Conservation (phyloP, 1,284 basidiomycete genomes). For the Afroboletus lepidellus region DNA sequence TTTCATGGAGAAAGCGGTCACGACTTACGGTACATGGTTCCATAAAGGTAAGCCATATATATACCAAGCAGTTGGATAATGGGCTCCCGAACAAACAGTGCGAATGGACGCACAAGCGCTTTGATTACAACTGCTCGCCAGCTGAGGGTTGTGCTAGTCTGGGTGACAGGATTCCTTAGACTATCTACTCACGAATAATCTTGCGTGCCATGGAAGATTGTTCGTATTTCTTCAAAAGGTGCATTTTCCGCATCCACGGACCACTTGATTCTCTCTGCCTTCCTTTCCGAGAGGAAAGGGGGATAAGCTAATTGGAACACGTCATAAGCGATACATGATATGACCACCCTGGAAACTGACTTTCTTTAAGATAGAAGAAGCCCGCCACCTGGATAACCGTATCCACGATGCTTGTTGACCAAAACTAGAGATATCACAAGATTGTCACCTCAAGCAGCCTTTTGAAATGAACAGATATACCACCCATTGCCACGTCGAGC, state of each 20-base stretch:
- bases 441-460: neutral
- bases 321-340: neutral
- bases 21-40: slow-evolving; percentile 52
- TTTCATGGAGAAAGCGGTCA: no score
- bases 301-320: slow-evolving; percentile 48
- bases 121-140: slow-evolving; percentile 39
- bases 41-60: slow-evolving; percentile 54
- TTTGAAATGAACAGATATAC: slow-evolving; percentile 33
- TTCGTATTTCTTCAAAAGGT: slow-evolving; percentile 37
- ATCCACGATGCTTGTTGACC: slow-evolving; percentile 57
- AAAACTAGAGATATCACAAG: slow-evolving; percentile 43
- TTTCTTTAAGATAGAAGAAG: slow-evolving; percentile 61
- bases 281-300: slow-evolving; percentile 58
- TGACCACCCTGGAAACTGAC: slow-evolving; percentile 33
- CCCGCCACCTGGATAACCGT: slow-evolving; percentile 52
- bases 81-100: slow-evolving; percentile 47
- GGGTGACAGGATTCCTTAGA: neutral
- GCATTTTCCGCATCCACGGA: slow-evolving; percentile 46
- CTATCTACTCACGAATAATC: slow-evolving; percentile 40
- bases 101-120: slow-evolving; percentile 48
- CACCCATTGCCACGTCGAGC: slow-evolving; percentile 66
- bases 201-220: slow-evolving; percentile 43
- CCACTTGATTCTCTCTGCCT: slow-evolving; percentile 51
- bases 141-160: slow-evolving; percentile 13
- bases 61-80: slow-evolving; percentile 46